Evolutionary conservation across 208 protist genomes (phyloP).

Genomic region (Leptomonas seymouri): DNA sequence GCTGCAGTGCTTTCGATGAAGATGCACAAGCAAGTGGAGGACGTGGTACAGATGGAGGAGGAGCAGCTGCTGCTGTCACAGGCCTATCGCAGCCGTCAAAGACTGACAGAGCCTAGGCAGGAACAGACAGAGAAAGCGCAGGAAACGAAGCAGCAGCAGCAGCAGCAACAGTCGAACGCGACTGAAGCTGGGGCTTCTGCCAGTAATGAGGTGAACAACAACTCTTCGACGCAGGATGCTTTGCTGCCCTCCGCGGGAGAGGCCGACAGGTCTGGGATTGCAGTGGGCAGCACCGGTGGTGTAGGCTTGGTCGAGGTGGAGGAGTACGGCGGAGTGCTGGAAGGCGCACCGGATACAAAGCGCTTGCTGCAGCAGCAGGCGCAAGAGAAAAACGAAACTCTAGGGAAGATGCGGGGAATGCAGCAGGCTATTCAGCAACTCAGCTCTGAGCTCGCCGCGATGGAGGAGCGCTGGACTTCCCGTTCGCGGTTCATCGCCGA

Average conservation of each 20-base stretch:
- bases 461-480: constrained; percentile 25
- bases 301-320: neutral
- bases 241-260: neutral
- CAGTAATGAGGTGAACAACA: neutral
- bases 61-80: constrained; percentile 33
- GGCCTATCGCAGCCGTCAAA: constrained; percentile 26
- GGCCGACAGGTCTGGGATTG: neutral
- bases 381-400: constrained; percentile 38
- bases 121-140: neutral
- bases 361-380: constrained; percentile 20
- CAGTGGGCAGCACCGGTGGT: neutral
- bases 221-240: neutral
- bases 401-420: constrained; percentile 52
- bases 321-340: constrained; percentile 11
- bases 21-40: constrained; percentile 43
- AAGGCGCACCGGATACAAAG: constrained; percentile 15
- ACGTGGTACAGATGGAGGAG: constrained; percentile 48
- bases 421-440: constrained; percentile 51
- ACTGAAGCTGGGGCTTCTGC: neutral
- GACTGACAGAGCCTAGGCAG: constrained; percentile 15
- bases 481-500: neutral
- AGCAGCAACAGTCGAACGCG: neutral
- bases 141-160: constrained; percentile 1
- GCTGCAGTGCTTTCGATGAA: constrained; percentile 31
- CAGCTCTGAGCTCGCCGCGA: constrained; percentile 34